Evolutionary conservation across 768 basidiomycete species (phyloP).

Genomic region (Daedaleopsis sinensis): DNA sequence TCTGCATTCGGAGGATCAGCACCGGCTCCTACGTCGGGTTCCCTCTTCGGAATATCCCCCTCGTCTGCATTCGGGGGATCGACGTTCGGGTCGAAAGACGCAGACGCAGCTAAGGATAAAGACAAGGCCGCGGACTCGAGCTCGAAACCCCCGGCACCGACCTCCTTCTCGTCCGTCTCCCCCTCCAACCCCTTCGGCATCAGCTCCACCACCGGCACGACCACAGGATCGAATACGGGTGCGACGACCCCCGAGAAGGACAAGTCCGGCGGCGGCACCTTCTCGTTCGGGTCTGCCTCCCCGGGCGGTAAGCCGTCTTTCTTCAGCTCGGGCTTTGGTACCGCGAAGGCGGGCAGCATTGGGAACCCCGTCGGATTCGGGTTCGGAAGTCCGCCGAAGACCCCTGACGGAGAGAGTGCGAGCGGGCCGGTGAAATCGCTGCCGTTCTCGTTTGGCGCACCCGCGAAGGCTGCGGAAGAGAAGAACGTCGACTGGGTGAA

Average conservation of each 20-base stretch:
- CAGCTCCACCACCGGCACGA: constrained; percentile 7
- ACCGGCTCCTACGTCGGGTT: neutral
- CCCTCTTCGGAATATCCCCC: constrained; percentile 13
- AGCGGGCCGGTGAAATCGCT: constrained; percentile 15
- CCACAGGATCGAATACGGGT: constrained; percentile 2
- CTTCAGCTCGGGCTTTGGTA: constrained; percentile 22
- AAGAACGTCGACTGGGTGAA: constrained; percentile 8
- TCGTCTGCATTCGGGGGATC: constrained; percentile 14
- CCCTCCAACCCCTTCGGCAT: constrained; percentile 10
- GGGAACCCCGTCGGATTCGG: constrained; percentile 69
- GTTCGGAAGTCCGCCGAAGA: constrained; percentile 47
- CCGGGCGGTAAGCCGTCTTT: constrained; percentile 17
- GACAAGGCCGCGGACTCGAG: constrained; percentile 3
- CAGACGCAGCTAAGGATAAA: constrained; percentile 17
- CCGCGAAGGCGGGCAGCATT: constrained; percentile 45
- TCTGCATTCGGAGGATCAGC: neutral
- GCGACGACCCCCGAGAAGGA: constrained; percentile 19
- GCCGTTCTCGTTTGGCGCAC: constrained; percentile 19
- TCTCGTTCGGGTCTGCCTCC: constrained; percentile 18
- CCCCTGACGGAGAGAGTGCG: constrained; percentile 25
- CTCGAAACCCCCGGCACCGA: constrained; percentile 1
- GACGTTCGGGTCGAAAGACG: constrained; percentile 15
- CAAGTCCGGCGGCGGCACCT: neutral
- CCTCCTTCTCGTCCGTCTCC: constrained; percentile 2
- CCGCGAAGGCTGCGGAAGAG: constrained; percentile 17